A percentile compares a stretch with the other conserved stretches of the same genome.
Evolutionary conservation across 106 monocot genomes (phyloP).

Genomic region (Dioscorea dumetorum): DNA sequence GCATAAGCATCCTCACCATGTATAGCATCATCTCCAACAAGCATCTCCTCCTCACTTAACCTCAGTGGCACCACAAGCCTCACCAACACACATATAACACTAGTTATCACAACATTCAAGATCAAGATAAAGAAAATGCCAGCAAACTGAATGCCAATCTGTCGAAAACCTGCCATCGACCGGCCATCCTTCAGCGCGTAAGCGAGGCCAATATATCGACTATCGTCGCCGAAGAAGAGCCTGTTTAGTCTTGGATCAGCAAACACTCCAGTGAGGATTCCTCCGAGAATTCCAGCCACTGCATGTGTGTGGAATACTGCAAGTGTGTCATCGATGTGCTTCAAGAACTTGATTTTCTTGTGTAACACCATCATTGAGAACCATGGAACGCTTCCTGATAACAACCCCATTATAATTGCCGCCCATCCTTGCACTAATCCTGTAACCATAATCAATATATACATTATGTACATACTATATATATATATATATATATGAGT

Average conservation of each 20-base stretch:
- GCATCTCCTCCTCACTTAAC: conserved; percentile 20
- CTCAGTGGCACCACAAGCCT: conserved; percentile 20
- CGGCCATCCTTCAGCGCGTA: conserved; percentile 24
- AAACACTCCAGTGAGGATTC: conserved; percentile 26
- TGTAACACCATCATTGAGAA: conserved; percentile 18
- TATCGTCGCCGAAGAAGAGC: conserved; percentile 35
- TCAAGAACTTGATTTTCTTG: conserved; percentile 11
- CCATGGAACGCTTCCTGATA: conserved; percentile 18
- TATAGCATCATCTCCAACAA: conserved; percentile 28
- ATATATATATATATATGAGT: neutral
- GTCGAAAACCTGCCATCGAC: conserved; percentile 12
- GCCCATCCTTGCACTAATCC: conserved; percentile 22
- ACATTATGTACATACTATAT: too few species aligned
- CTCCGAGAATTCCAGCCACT: conserved; percentile 29
- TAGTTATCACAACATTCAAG: conserved; percentile 21
- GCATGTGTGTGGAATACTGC: conserved; percentile 40
- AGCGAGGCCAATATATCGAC: conserved; percentile 18
- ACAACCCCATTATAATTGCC: conserved; percentile 16
- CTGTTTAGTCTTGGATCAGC: conserved; percentile 19
- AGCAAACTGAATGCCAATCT: conserved; percentile 28
- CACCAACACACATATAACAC: conserved; percentile 18
- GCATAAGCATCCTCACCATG: conserved; percentile 45
- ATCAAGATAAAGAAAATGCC: conserved; percentile 22
- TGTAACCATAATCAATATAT: neutral
- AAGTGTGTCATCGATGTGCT: conserved; percentile 28